phyloP scores from a whole-genome alignment of 306 rosid genomes.

The Psophocarpus tetragonolobus region DNA sequence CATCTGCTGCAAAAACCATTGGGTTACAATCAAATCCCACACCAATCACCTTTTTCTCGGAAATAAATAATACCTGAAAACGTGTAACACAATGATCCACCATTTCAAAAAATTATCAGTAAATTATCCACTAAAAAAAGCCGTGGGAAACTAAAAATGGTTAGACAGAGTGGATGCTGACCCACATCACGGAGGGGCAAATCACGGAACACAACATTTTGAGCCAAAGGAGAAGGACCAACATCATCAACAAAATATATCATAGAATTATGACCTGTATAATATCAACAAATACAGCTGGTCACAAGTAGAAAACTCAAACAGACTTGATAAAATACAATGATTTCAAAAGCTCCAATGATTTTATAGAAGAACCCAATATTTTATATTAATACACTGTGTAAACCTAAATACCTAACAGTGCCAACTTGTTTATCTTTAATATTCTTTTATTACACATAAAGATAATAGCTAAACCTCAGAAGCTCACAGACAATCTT shows the following conservation, averaged over 20 bases:
- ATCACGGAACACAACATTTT: constrained; percentile 83
- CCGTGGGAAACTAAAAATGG: constrained; percentile 22
- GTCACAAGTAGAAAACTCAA: constrained; percentile 19
- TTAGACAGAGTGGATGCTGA: constrained; percentile 84
- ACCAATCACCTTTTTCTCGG: constrained; percentile 85
- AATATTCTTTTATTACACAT: constrained; percentile 9
- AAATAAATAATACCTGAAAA: constrained; percentile 87
- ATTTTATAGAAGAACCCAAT: background rate
- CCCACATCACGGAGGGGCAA: constrained; percentile 99
- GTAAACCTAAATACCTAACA: background rate
- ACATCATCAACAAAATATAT: constrained; percentile 90
- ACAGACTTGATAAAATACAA: constrained; percentile 12
- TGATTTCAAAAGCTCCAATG: constrained; percentile 6
- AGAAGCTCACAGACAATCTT: constrained; percentile 7
- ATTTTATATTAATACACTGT: background rate
- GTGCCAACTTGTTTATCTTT: background rate
- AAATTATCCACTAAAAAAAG: constrained; percentile 26
- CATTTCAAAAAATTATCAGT: constrained; percentile 48
- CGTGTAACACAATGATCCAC: constrained; percentile 38
- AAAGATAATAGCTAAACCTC: constrained; percentile 25
- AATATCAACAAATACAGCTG: constrained; percentile 39
- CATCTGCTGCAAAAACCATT: constrained; percentile 84
- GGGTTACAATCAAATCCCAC: constrained; percentile 93
- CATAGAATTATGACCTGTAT: constrained; percentile 89
- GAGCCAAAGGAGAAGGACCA: constrained; percentile 96